Conservation (phyloP, 495 filamentous ascomycete genomes). For the Penicillium antarcticum region DNA sequence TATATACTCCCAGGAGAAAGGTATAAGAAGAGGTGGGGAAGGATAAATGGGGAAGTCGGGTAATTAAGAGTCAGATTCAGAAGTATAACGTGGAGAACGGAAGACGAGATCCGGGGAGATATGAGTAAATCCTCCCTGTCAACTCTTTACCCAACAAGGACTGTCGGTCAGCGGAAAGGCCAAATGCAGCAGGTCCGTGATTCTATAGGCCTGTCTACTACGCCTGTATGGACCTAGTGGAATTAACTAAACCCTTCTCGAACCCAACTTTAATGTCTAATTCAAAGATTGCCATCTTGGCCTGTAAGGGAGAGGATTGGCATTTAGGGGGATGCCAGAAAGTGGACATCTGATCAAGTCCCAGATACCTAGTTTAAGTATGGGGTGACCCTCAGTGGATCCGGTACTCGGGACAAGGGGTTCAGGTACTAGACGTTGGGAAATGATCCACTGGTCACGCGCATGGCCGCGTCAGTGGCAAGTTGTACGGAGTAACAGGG, state of each 20-base stretch:
- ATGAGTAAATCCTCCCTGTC: neutral
- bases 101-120: conserved; percentile 15
- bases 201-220: neutral
- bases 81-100: conserved; percentile 13
- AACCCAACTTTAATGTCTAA: neutral
- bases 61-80: neutral
- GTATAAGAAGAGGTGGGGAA: neutral
- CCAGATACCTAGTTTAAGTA: neutral
- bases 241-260: no score
- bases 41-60: neutral
- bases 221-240: neutral
- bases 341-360: neutral
- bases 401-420: neutral
- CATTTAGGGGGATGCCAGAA: neutral
- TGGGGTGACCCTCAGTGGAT: conserved; percentile 3
- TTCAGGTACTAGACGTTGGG: conserved; percentile 2
- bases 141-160: neutral
- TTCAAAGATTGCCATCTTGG: neutral
- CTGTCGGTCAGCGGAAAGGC: conserved; percentile 17
- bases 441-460: conserved; percentile 39
- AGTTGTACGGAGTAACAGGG: neutral
- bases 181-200: conserved; percentile 14
- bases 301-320: conserved; percentile 3
- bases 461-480: conserved; percentile 13
- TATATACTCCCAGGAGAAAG: neutral